These are phyloP conservation scores for Nelumbo lutea DNA, from an alignment of 164 flowering plant genomes.

Conservation along the genomic window DNA sequence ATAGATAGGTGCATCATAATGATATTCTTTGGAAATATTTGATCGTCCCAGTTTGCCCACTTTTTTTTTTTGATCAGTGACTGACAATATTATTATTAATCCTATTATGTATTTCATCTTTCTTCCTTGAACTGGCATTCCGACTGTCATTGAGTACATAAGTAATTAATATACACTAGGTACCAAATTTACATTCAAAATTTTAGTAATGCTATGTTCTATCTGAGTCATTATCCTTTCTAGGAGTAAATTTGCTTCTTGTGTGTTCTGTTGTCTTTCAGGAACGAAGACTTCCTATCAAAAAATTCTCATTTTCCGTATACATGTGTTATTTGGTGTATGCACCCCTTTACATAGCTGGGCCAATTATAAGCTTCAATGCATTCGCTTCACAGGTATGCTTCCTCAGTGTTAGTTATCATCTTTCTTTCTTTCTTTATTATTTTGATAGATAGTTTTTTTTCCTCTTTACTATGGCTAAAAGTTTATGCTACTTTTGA, in stretches of 20 bases:
- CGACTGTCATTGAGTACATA: conserved; percentile 1
- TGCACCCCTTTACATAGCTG: conserved; percentile 96
- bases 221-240: not conserved
- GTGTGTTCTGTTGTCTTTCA: conserved; percentile 26
- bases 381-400: conserved; percentile 93
- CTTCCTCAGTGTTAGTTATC: conserved; percentile 1
- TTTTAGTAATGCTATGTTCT: not conserved
- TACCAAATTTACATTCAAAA: not conserved
- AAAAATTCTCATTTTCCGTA: conserved; percentile 46
- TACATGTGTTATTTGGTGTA: conserved; percentile 84
- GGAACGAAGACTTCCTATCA: conserved; percentile 57
- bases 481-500: not conserved
- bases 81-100: no score
- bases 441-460: not conserved
- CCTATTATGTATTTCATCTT: not conserved
- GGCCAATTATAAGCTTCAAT: conserved; percentile 89
- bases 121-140: not conserved
- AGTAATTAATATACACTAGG: not conserved
- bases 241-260: conserved; percentile 10
- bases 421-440: not conserved
- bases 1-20: no score
- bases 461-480: not conserved
- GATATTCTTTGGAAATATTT: no score
- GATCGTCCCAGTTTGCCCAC: no score
- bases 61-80: no score